Conservation (phyloP, 169 alveolate genomes). For the Eimeria acervulina region DNA sequence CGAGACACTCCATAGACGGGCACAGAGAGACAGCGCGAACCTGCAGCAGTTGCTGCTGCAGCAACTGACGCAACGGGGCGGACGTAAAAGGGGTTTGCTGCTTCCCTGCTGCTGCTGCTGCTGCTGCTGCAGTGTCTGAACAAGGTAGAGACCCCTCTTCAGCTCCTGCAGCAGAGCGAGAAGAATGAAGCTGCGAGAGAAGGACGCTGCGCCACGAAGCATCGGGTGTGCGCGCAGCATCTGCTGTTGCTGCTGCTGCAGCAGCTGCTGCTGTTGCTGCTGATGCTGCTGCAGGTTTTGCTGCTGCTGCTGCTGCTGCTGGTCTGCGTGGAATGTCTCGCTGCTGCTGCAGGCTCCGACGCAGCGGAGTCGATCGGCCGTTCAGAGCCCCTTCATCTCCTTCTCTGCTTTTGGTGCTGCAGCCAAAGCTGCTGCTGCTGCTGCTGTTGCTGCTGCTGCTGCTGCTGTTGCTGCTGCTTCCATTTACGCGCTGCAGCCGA, state of each 20-base stretch:
- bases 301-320: too few relatives aligned
- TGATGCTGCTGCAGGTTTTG: too few relatives aligned
- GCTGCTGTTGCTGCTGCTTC: constrained; percentile 23
- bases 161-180: neutral
- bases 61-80: constrained; percentile 3
- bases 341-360: constrained; percentile 6
- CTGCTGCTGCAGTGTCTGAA: too few relatives aligned
- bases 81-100: neutral
- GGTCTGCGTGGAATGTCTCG: neutral
- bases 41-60: neutral
- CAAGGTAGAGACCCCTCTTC: neutral
- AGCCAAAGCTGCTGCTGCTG: neutral
- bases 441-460: constrained; percentile 43
- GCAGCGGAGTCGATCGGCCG: neutral
- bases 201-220: constrained; percentile 3
- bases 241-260: too few relatives aligned
- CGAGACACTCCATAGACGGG: neutral
- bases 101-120: constrained; percentile 14
- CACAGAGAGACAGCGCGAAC: neutral
- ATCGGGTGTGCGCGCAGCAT: neutral
- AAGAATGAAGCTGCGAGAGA: neutral
- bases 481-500: neutral
- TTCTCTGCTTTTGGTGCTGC: neutral
- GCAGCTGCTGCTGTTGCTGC: too few relatives aligned
- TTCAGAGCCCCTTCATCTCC: neutral